Evolutionary conservation across 352 stramenopile genomes (phyloP).

Genomic region (Phytophthora aleatoria): DNA sequence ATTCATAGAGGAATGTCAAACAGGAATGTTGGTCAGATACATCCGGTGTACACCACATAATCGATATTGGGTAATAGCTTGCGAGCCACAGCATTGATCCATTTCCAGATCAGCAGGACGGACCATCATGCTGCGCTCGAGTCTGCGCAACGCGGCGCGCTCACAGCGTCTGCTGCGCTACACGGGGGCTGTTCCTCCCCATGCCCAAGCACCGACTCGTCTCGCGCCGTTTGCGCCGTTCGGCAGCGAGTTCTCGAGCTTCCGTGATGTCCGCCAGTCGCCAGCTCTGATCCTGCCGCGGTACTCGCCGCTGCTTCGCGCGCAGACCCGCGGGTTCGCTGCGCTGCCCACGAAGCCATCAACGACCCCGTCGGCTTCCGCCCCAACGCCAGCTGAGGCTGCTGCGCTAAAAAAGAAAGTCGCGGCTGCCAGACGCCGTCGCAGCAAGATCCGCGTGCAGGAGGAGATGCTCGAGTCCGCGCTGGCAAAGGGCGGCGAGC

Average conservation of each 20-base stretch:
- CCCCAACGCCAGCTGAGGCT: constrained; percentile 41
- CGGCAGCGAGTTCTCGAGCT: constrained; percentile 24
- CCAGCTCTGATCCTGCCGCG: constrained; percentile 21
- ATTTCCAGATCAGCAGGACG: constrained; percentile 25
- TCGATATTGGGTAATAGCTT: constrained; percentile 22
- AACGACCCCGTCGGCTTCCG: not conserved
- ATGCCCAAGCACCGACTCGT: constrained; percentile 12
- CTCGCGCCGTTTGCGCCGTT: constrained; percentile 14
- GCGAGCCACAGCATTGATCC: constrained; percentile 25
- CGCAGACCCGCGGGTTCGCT: constrained; percentile 49
- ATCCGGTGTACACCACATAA: constrained; percentile 5
- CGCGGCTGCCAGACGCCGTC: constrained; percentile 62
- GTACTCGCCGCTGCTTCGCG: constrained; percentile 26
- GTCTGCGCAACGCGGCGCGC: constrained; percentile 44
- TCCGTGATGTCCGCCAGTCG: constrained; percentile 10
- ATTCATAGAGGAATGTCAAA: constrained; percentile 12
- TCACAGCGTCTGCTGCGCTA: constrained; percentile 40
- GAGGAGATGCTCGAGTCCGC: constrained; percentile 81
- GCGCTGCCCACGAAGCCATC: constrained; percentile 46
- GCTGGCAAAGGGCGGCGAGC: constrained; percentile 80
- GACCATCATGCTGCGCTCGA: constrained; percentile 52
- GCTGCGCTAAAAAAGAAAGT: constrained; percentile 82
- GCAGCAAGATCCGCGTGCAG: constrained; percentile 82
- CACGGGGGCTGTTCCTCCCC: constrained; percentile 9
- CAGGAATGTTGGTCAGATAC: constrained; percentile 16